Evolutionary conservation across 352 stramenopile genomes (phyloP).

Genomic region (Pythium dissotocum): DNA sequence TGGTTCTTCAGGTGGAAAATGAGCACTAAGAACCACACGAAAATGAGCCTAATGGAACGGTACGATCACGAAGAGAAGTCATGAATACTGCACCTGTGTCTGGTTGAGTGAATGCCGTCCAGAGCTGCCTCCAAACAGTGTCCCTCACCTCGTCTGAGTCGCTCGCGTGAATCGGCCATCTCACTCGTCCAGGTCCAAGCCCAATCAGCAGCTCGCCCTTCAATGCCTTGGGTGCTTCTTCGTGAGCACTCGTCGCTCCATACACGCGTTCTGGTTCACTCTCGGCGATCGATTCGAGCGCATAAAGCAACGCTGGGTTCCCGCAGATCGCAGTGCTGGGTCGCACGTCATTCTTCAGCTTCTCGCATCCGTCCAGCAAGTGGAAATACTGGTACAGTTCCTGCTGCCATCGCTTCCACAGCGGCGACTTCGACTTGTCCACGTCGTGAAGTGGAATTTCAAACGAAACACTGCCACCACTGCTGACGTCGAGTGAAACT

Average conservation of each 20-base stretch:
- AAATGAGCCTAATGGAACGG: background rate
- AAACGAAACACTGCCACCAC: conserved; percentile 6
- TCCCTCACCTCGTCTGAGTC: conserved; percentile 19
- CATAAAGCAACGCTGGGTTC: conserved; percentile 56
- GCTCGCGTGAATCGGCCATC: background rate
- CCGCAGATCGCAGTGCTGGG: conserved; percentile 70
- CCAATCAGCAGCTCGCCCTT: conserved; percentile 16
- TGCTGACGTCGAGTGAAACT: background rate
- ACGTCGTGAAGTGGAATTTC: conserved; percentile 8
- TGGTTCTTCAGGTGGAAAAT: conserved; percentile 82
- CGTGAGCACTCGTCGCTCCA: background rate
- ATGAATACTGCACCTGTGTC: conserved; percentile 1
- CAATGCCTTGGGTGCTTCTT: background rate
- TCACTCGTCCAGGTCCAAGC: background rate
- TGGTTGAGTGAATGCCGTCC: conserved; percentile 15
- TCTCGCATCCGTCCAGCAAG: conserved; percentile 48
- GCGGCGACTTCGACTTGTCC: background rate
- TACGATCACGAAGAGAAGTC: background rate
- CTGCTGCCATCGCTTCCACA: conserved; percentile 18
- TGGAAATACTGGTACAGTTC: conserved; percentile 49
- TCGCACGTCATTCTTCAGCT: conserved; percentile 37
- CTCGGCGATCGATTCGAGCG: conserved; percentile 21
- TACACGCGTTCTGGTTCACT: conserved; percentile 2
- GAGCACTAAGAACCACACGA: conserved; percentile 26
- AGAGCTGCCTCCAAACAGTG: conserved; percentile 26